phyloP scores from a whole-genome alignment of 2,329 filamentous ascomycete genomes.

The Claviceps arundinis region DNA sequence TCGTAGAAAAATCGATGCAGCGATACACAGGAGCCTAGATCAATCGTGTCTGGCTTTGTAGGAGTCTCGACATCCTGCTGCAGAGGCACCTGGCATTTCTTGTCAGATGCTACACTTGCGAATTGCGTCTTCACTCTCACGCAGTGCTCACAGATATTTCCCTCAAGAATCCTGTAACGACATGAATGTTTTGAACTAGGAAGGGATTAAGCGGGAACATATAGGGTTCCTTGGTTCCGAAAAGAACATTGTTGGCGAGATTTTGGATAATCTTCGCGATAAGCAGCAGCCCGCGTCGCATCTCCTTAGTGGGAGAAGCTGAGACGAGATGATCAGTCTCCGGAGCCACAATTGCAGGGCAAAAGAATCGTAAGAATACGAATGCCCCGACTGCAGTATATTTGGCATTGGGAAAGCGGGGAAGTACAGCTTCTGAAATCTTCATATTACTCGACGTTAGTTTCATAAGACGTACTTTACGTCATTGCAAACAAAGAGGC shows the following conservation, averaged over 20 bases:
- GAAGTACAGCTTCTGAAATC: constrained; percentile 51
- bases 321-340: constrained; percentile 54
- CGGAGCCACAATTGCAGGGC: constrained; percentile 57
- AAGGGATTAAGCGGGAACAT: constrained; percentile 62
- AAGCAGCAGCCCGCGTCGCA: constrained; percentile 52
- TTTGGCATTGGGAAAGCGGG: constrained; percentile 54
- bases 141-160: constrained; percentile 47
- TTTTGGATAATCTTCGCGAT: constrained; percentile 63
- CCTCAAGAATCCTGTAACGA: constrained; percentile 51
- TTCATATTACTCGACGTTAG: constrained; percentile 12
- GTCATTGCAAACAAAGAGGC: not conserved
- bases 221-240: constrained; percentile 58
- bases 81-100: constrained; percentile 29
- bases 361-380: constrained; percentile 60
- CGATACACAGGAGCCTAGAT: constrained; percentile 58
- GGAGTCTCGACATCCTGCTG: constrained; percentile 27
- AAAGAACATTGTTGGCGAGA: constrained; percentile 57
- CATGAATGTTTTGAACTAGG: constrained; percentile 53
- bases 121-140: not conserved
- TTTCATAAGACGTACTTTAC: not conserved
- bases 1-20: constrained; percentile 58
- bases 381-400: constrained; percentile 61
- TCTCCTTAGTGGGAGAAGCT: constrained; percentile 49
- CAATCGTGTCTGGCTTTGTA: constrained; percentile 39
- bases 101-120: not conserved